Conservation (phyloP, 2,329 filamentous ascomycete species). For the Xylaria sp. region DNA sequence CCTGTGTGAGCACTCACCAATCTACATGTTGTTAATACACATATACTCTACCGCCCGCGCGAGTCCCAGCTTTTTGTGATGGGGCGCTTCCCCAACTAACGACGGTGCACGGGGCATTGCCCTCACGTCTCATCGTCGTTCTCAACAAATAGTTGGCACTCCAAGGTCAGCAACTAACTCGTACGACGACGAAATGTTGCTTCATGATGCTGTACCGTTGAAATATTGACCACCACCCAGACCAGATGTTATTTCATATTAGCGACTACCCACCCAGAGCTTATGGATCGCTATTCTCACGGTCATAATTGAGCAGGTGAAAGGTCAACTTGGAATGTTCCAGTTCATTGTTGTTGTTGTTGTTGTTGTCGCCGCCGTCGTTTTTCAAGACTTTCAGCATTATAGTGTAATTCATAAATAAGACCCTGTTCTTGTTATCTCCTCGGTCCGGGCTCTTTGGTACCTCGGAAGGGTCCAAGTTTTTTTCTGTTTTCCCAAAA, state of each 20-base stretch:
- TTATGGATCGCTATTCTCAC: background rate
- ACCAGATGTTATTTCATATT: background rate
- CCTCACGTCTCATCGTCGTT: background rate
- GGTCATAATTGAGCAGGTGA: background rate
- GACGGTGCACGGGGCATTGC: background rate
- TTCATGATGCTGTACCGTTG: background rate
- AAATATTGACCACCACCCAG: background rate
- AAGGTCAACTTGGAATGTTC: background rate
- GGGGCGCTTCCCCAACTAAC: background rate
- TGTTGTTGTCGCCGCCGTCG: too few species aligned
- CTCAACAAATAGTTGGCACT: background rate
- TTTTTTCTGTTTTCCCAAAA: background rate
- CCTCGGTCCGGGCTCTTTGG: conserved; percentile 4
- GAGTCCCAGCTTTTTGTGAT: background rate
- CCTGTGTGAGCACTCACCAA: background rate
- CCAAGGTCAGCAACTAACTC: background rate
- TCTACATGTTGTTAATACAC: conserved; percentile 9
- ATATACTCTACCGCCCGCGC: background rate
- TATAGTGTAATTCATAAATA: background rate
- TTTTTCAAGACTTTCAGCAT: too few species aligned
- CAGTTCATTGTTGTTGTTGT: too few species aligned
- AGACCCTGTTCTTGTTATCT: conserved; percentile 4
- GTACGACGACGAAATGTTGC: background rate
- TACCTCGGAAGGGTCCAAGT: conserved; percentile 11
- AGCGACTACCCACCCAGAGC: background rate